phyloP scores from a whole-genome alignment of 75 land plant species.

The Azolla pinnata region DNA sequence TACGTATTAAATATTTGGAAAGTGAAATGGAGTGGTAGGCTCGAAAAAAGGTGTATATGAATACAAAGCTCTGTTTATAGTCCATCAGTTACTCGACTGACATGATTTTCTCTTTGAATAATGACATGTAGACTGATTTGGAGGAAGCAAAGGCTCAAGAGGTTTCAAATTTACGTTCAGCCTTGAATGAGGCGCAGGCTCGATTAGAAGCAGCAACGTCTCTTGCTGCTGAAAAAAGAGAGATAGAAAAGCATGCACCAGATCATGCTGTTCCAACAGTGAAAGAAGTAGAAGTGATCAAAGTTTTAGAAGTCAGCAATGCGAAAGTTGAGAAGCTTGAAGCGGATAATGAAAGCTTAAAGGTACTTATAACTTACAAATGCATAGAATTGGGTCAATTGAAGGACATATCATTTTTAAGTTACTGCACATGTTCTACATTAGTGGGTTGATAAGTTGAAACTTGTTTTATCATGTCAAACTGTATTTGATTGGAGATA shows the following conservation, averaged over 20 bases:
- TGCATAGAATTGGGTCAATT: too few species aligned
- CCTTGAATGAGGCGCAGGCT: constrained; percentile 52
- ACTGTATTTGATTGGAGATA: too few species aligned
- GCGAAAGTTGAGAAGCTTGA: constrained; percentile 54
- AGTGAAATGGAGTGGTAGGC: too few species aligned
- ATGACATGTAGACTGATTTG: constrained; percentile 62
- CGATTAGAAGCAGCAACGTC: constrained; percentile 47
- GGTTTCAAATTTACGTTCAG: constrained; percentile 60
- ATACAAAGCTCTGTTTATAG: too few species aligned
- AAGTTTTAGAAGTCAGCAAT: constrained; percentile 43
- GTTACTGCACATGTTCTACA: too few species aligned
- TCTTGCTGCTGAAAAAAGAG: constrained; percentile 46
- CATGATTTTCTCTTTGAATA: too few species aligned
- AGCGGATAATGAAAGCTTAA: constrained; percentile 71
- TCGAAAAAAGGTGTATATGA: too few species aligned
- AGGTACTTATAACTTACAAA: constrained; percentile 56
- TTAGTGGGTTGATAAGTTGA: too few species aligned
- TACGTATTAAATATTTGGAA: too few species aligned
- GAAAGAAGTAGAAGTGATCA: constrained; percentile 35
- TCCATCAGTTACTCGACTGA: too few species aligned
- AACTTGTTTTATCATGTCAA: too few species aligned
- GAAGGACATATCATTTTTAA: too few species aligned
- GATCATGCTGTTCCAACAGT: constrained; percentile 41
- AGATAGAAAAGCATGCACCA: constrained; percentile 37
- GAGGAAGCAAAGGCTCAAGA: constrained; percentile 87